Conservation (phyloP, 805 yeast genomes). For the Candida hispaniensis region DNA sequence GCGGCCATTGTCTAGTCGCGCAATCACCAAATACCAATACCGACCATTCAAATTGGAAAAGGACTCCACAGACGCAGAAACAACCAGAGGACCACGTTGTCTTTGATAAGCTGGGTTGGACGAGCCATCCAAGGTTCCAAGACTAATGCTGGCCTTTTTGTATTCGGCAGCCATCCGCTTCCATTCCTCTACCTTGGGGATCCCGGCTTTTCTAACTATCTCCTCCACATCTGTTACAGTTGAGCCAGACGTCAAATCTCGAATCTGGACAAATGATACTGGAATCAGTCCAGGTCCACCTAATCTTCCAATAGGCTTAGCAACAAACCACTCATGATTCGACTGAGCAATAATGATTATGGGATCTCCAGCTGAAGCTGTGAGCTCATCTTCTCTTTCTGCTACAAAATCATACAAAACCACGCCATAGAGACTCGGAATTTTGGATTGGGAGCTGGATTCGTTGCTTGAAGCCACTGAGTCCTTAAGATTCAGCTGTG, state of each 20-base stretch:
- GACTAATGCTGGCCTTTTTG: slow-evolving; percentile 76
- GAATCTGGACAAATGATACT: slow-evolving; percentile 73
- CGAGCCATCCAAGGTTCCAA: slow-evolving; percentile 40
- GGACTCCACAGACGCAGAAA: slow-evolving; percentile 66
- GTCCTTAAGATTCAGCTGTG: too few species aligned
- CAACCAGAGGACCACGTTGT: slow-evolving; percentile 28
- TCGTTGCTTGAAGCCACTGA: slow-evolving; percentile 6
- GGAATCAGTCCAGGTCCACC: slow-evolving; percentile 99
- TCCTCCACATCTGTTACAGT: slow-evolving; percentile 46
- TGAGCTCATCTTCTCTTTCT: slow-evolving; percentile 71
- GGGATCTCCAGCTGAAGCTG: slow-evolving; percentile 75
- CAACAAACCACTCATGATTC: slow-evolving; percentile 94
- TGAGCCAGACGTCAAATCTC: slow-evolving; percentile 60
- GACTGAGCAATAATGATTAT: slow-evolving; percentile 93
- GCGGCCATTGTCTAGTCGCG: slow-evolving; percentile 57
- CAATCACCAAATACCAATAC: slow-evolving; percentile 75
- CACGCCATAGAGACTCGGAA: slow-evolving; percentile 59
- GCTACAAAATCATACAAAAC: slow-evolving; percentile 82
- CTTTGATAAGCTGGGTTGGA: slow-evolving; percentile 4
- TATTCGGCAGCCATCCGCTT: slow-evolving; percentile 81
- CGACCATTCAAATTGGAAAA: slow-evolving; percentile 75
- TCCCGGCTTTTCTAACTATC: slow-evolving; percentile 52
- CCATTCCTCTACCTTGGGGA: slow-evolving; percentile 96
- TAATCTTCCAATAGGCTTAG: slow-evolving; percentile 85
- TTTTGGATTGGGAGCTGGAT: slow-evolving; percentile 15